Evolutionary conservation across 2,329 filamentous ascomycete species (phyloP).

Genomic region (Thielaviopsis musarum): DNA sequence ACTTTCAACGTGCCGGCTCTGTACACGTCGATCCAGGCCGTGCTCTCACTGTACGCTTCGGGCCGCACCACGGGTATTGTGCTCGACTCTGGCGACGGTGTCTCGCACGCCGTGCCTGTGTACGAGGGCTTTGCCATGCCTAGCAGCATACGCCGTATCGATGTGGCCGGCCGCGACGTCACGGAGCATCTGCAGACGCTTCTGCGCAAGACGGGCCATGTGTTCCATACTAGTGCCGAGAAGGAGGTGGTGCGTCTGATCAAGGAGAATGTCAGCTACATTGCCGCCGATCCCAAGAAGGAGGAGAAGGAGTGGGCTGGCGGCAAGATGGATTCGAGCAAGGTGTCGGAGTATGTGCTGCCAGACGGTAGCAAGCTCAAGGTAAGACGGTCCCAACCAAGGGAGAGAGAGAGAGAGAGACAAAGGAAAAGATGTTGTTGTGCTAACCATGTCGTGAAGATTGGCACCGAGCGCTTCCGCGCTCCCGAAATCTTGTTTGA

Average conservation of each 20-base stretch:
- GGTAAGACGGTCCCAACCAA: conserved; percentile 28
- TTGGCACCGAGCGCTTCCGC: conserved; percentile 86
- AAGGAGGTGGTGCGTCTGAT: conserved; percentile 97
- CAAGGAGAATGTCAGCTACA: conserved; percentile 88
- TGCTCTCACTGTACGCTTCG: conserved; percentile 87
- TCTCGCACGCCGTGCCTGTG: conserved; percentile 92
- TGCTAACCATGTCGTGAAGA: conserved; percentile 27
- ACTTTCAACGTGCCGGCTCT: conserved; percentile 96
- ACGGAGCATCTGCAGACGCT: conserved; percentile 89
- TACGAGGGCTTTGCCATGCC: conserved; percentile 97
- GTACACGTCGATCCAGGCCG: conserved; percentile 93
- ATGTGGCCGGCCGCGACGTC: conserved; percentile 89
- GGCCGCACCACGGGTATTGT: conserved; percentile 93
- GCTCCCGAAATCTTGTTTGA: conserved; percentile 96
- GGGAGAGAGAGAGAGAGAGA: no score
- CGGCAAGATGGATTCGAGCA: conserved; percentile 58
- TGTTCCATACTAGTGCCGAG: conserved; percentile 95
- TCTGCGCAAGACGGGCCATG: conserved; percentile 77
- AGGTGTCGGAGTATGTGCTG: conserved; percentile 70
- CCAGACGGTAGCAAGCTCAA: conserved; percentile 91
- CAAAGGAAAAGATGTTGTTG: no score
- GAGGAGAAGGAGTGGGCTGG: conserved; percentile 95
- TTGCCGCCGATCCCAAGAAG: conserved; percentile 75
- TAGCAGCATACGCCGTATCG: conserved; percentile 85
- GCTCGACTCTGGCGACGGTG: conserved; percentile 85